Base-by-base conservation (phyloP, 2,329 filamentous ascomycete species). In the Fusarium keratoplasticum region DNA sequence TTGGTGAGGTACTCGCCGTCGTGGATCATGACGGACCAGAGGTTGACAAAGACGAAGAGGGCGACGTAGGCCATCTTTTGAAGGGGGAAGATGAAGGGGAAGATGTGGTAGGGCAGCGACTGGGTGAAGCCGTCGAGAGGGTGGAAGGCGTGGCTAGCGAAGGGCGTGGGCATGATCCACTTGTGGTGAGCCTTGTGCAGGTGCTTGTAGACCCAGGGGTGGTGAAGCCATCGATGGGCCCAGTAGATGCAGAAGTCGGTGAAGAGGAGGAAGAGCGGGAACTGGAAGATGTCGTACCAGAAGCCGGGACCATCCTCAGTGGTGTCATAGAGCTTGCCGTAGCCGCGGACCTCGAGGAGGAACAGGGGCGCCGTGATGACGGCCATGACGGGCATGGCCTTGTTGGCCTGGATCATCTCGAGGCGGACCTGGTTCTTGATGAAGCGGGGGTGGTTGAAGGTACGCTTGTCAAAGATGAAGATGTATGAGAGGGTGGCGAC, bases 101-200 rank as follows among this genome's bases (percentile, higher is more conserved):
- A 98, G 76, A 98, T 78, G 85, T 98, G 96, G 86, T 98, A 98
- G 1, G 96, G 96, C 55, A 97, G 82, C 70, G 93, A 94, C 86
- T 98, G 96, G 13, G 91, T 89, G 84, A 93, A 98, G 80, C 96
- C 96, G 81, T 98, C 96, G 61, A 98, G 82, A 1, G 96, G 95
- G 86, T 98, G 95, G 89, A 98, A 98, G 67, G 96, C 96, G 81
- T 98, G 94, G 77, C 93, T 95, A 47, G 96, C 95, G 82, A 91
- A 98, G 1, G 96, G 96, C 4, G 95, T 97, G 4, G 96, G 96
- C 94, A 98, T 97, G 84, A 98, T 98, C 96, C 96, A 98, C 87
- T 98, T 98, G 91, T 98, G 96, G 85, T 98, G 96, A 75, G 95
- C 93, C 90, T 98, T 98, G 90, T 98, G 96, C 59, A 98, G 88